Evolutionary conservation across 306 rosid genomes (phyloP).

Genomic region (Trifolium fragiferum): DNA sequence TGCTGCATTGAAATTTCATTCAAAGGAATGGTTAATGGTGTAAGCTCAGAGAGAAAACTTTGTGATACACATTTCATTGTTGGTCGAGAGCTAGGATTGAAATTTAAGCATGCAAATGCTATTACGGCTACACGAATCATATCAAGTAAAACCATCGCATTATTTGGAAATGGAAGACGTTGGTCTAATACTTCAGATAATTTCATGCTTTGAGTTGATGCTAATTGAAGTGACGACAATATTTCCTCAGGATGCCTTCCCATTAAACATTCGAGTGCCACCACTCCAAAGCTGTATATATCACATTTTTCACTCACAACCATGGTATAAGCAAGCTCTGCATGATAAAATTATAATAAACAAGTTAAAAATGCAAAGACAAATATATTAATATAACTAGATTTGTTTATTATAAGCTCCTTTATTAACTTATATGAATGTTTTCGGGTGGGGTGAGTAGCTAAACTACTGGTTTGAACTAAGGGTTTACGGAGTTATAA

Average conservation of each 20-base stretch:
- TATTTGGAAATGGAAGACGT: constrained; percentile 15
- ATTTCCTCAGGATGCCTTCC: constrained; percentile 38
- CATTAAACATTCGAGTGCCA: constrained; percentile 30
- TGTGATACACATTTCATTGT: constrained; percentile 21
- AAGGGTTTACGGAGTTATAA: too few species aligned
- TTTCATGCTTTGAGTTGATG: not conserved
- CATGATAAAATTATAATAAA: not conserved
- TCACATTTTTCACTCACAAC: constrained; percentile 37
- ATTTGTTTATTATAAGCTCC: too few species aligned
- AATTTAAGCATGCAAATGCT: constrained; percentile 33
- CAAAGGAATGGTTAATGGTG: not conserved
- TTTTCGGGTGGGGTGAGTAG: too few species aligned
- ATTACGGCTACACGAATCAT: not conserved
- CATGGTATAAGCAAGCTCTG: constrained; percentile 37
- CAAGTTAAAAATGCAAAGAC: too few species aligned
- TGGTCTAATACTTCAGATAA: constrained; percentile 19
- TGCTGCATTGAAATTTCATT: constrained; percentile 22
- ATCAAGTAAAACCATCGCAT: not conserved
- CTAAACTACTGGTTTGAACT: too few species aligned
- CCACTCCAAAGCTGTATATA: constrained; percentile 39
- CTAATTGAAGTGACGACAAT: constrained; percentile 17
- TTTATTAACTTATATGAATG: too few species aligned
- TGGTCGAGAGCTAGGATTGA: constrained; percentile 14
- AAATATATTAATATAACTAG: too few species aligned
- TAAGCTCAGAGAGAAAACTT: not conserved